A percentile compares a stretch with the other conserved stretches of the same genome.
Evolutionary conservation across 257 asterid species (phyloP).

Genomic region (Marsdenia floribunda): DNA sequence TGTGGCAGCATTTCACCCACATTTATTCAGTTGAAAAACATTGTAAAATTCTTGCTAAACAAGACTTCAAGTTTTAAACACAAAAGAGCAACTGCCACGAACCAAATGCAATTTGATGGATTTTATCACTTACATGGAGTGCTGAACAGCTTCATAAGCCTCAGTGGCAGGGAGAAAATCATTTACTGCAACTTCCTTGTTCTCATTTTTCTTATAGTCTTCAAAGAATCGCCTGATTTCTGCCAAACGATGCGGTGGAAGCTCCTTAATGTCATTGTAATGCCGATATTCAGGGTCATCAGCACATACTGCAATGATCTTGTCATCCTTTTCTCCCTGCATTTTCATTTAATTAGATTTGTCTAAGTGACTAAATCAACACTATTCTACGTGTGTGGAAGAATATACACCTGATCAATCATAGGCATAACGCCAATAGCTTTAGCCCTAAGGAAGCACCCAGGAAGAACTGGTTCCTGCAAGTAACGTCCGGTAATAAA

Average conservation of each 20-base stretch:
- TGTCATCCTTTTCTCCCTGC: slow-evolving; percentile 94
- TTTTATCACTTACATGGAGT: slow-evolving; percentile 60
- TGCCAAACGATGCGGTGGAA: slow-evolving; percentile 91
- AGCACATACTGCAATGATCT: slow-evolving; percentile 95
- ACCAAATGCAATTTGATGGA: neutral
- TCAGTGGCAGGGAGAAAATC: slow-evolving; percentile 66
- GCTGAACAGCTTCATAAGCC: slow-evolving; percentile 73
- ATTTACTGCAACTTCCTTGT: slow-evolving; percentile 83
- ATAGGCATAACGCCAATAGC: slow-evolving; percentile 99
- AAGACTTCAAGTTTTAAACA: neutral
- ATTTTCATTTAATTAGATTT: slow-evolving; percentile 5
- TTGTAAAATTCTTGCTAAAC: neutral
- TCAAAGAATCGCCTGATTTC: slow-evolving; percentile 92
- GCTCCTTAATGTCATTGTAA: slow-evolving; percentile 75
- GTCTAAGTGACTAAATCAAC: slow-evolving; percentile 4
- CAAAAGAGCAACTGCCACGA: neutral
- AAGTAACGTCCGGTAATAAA: neutral
- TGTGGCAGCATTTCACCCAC: neutral
- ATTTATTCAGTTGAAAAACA: neutral
- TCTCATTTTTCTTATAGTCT: slow-evolving; percentile 94
- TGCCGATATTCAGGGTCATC: slow-evolving; percentile 90
- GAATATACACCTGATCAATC: slow-evolving; percentile 78
- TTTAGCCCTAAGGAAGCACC: slow-evolving; percentile 94
- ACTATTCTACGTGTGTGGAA: neutral
- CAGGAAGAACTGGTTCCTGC: slow-evolving; percentile 95